Conservation (phyloP, 2,329 filamentous ascomycete species). For the Penicillium hordei region DNA sequence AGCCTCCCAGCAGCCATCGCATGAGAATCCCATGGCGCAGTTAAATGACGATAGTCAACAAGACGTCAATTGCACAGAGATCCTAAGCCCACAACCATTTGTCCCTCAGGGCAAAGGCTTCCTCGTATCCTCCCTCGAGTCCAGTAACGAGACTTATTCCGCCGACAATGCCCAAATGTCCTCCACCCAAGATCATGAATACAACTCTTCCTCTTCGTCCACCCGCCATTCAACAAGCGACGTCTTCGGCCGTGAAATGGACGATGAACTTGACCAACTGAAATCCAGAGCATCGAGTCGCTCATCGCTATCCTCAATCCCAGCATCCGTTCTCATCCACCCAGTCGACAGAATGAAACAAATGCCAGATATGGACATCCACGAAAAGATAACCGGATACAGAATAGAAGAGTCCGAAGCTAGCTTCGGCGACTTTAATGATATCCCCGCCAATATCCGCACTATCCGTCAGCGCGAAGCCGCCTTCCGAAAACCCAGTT, state of each 20-base stretch:
- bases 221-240: conserved; percentile 31
- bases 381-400: conserved; percentile 26
- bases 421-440: conserved; percentile 26
- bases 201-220: conserved; percentile 38
- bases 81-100: conserved; percentile 25
- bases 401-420: conserved; percentile 23
- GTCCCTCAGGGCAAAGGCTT: conserved; percentile 20
- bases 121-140: conserved; percentile 21
- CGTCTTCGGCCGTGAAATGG: conserved; percentile 26
- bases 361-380: conserved; percentile 16
- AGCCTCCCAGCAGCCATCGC: neutral
- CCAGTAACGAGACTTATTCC: conserved; percentile 1
- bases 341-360: conserved; percentile 29
- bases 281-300: conserved; percentile 39
- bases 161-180: conserved; percentile 21
- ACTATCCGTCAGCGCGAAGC: conserved; percentile 37
- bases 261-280: conserved; percentile 28
- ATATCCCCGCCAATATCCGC: conserved; percentile 20
- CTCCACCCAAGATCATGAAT: conserved; percentile 30
- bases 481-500: conserved; percentile 48
- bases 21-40: conserved; percentile 19
- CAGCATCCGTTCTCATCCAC: conserved; percentile 40
- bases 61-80: conserved; percentile 16
- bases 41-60: conserved; percentile 14
- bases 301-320: conserved; percentile 45